Evolutionary conservation across 1,139 yeast genomes (phyloP).

Genomic region (Blastobotrys apis): DNA sequence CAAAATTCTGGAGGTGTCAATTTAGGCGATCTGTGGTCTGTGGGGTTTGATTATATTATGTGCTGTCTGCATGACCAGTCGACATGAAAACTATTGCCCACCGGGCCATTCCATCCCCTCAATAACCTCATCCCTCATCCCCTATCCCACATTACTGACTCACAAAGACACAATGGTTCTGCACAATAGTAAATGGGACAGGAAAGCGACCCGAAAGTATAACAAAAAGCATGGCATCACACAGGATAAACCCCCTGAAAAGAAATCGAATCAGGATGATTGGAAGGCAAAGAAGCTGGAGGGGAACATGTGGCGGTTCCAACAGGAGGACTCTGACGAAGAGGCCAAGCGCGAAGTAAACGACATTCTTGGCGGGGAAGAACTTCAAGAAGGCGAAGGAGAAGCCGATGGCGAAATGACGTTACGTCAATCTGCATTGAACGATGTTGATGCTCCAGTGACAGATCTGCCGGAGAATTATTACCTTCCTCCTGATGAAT

Average conservation of each 20-base stretch:
- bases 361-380: slow-evolving; percentile 7
- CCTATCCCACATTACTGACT: background rate
- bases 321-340: slow-evolving; percentile 9
- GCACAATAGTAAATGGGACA: slow-evolving; percentile 31
- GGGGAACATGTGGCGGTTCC: slow-evolving; percentile 16
- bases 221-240: slow-evolving; percentile 26
- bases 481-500: slow-evolving; percentile 11
- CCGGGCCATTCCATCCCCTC: no score
- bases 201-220: slow-evolving; percentile 25
- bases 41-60: no score
- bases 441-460: background rate
- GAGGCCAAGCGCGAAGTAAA: slow-evolving; percentile 9
- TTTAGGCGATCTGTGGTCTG: no score
- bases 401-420: slow-evolving; percentile 6
- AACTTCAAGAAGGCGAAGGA: slow-evolving; percentile 2
- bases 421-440: slow-evolving; percentile 11
- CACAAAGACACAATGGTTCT: slow-evolving; percentile 22
- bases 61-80: background rate
- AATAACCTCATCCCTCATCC: no score
- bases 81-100: no score
- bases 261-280: slow-evolving; percentile 9
- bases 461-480: slow-evolving; percentile 5
- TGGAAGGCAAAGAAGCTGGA: slow-evolving; percentile 10
- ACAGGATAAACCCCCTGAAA: slow-evolving; percentile 6
- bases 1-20: no score